Base-by-base conservation (phyloP, 2,329 filamentous ascomycete species). In the Sporothrix inflata region DNA sequence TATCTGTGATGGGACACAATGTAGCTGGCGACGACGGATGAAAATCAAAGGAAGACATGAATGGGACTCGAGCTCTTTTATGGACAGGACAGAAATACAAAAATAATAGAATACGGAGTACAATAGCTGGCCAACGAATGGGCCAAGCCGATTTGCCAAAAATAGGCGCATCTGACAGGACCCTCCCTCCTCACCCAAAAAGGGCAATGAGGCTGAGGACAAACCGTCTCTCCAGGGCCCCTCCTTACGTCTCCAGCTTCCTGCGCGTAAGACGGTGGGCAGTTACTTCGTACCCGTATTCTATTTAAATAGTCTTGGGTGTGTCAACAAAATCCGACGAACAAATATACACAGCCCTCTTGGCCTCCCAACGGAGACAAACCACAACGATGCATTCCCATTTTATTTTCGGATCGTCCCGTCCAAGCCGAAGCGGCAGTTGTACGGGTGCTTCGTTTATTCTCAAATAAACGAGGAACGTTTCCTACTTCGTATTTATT, bases 221-320 rank as follows among this genome's bases (percentile, higher is more conserved):
- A 11, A 45, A n/a, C n/a, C n/a, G n/a, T n/a, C n/a, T n/a, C 4
- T 24, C 49, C 49, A 53, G 49, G 49, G 21, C 34, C 57, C 57
- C 55, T 61, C 57, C 55, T 40, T 61, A 19, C 57, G 11, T 40
- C 24, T 53, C 49, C 49, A 53, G 49, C 49, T 24, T 53, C n/a
- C 12, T 24, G 49, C 21, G 49, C 24, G 49, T 53, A 53, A 53
- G 49, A 53, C 45, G 45, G 49, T 12, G 30, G 24, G n/a, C 49
- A 45, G 42, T 12, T 4, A 45, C 30, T 34, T n/a, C n/a, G n/a
- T n/a, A n/a, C n/a, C n/a, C n/a, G n/a, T n/a, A n/a, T n/a, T n/a
- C n/a, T n/a, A n/a, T n/a, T n/a, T n/a, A n/a, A 6, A 6, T 34
- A 34, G 30, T 34, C 3, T 34, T 34, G 30, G 30, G 30, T 34